Conservation (phyloP, 1,139 yeast species). For the Pichia sorboxylosa region DNA sequence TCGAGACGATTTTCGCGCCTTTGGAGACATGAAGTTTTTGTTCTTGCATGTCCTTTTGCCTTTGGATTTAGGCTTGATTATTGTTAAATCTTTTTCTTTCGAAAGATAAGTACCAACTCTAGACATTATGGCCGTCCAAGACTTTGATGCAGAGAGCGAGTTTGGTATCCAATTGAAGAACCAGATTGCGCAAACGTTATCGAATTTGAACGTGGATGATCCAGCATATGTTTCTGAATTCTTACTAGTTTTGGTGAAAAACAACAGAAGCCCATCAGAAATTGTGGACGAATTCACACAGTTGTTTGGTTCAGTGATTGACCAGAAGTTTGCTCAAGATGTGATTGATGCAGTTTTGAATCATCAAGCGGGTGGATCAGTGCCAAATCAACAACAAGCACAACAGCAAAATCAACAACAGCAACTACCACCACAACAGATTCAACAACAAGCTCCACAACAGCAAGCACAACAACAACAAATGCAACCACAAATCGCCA, state of each 20-base stretch:
- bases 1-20: too few relatives aligned
- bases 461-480: slow-evolving; percentile 10
- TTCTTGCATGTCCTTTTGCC: not conserved
- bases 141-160: slow-evolving; percentile 19
- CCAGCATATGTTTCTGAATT: slow-evolving; percentile 73
- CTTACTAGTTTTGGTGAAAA: slow-evolving; percentile 60
- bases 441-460: slow-evolving; percentile 10
- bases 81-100: not conserved
- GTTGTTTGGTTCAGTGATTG: slow-evolving; percentile 54
- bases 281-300: slow-evolving; percentile 55
- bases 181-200: slow-evolving; percentile 17
- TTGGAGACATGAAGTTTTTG: too few relatives aligned
- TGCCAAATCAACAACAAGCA: slow-evolving; percentile 13
- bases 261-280: slow-evolving; percentile 54
- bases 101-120: not conserved
- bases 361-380: slow-evolving; percentile 2
- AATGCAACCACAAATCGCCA: slow-evolving; percentile 10
- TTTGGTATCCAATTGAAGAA: slow-evolving; percentile 21
- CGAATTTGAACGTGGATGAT: slow-evolving; percentile 39
- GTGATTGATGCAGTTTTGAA: slow-evolving; percentile 37
- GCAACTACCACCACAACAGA: slow-evolving; percentile 14
- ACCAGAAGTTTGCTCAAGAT: slow-evolving; percentile 35
- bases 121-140: slow-evolving; percentile 10
- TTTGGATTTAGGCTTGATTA: not conserved
- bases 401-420: slow-evolving; percentile 18